Conservation (phyloP, 192 early-diverging fungal genomes). For the Backusella macrospora region DNA sequence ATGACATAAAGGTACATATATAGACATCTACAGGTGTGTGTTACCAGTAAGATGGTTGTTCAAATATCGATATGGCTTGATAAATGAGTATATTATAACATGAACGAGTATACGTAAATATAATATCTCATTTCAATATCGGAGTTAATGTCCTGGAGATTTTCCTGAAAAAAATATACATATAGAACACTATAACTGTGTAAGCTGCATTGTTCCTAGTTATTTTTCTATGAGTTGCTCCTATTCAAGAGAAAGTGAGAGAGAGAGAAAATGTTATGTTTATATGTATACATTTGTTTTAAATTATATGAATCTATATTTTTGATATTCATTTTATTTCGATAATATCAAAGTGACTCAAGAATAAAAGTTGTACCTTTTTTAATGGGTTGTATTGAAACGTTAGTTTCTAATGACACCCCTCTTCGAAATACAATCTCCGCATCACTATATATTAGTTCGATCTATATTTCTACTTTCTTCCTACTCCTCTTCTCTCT, state of each 20-base stretch:
- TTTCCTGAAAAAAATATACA: not conserved
- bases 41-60: too few species aligned
- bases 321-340: not conserved
- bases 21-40: too few species aligned
- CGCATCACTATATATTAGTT: not conserved
- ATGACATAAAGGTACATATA: too few species aligned
- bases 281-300: too few species aligned
- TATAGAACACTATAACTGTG: too few species aligned
- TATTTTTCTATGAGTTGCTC: too few species aligned
- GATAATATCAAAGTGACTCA: not conserved
- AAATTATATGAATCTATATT: not conserved
- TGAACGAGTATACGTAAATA: too few species aligned
- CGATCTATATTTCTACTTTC: not conserved
- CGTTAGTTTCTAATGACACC: not conserved
- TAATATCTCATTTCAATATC: not conserved
- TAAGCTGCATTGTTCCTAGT: too few species aligned
- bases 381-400: constrained; percentile 2
- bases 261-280: too few species aligned
- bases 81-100: too few species aligned
- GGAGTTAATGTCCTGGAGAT: not conserved
- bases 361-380: not conserved
- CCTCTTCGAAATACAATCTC: constrained; percentile 5
- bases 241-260: too few species aligned
- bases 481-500: not conserved
- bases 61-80: too few species aligned